Evolutionary conservation across 2,329 filamentous ascomycete species (phyloP).

Genomic region (Ophiostoma sp.): DNA sequence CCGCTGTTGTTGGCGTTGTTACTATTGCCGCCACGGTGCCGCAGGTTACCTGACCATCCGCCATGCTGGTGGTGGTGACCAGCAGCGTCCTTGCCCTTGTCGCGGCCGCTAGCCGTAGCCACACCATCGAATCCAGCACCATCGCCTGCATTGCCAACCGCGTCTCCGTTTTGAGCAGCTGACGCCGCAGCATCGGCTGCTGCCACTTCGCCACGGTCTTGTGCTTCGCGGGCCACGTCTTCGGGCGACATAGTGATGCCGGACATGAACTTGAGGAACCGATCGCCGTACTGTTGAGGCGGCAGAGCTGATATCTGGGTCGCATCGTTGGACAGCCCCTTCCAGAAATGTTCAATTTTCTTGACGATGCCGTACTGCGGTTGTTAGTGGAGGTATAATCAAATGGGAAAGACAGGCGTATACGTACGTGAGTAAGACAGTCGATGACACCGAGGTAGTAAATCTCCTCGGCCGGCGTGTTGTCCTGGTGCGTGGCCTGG

Average conservation of each 20-base stretch:
- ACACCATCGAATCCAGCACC: conserved; percentile 60
- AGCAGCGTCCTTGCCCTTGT: conserved; percentile 36
- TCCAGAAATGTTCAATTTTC: conserved; percentile 95
- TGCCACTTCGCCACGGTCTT: conserved; percentile 52
- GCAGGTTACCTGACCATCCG: conserved; percentile 32
- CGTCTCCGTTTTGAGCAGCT: conserved; percentile 34
- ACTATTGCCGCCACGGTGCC: conserved; percentile 31
- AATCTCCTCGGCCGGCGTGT: conserved; percentile 81
- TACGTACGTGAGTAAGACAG: conserved; percentile 89
- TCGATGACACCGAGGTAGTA: conserved; percentile 99
- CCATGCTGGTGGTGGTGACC: conserved; percentile 34
- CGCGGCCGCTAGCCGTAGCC: conserved; percentile 37
- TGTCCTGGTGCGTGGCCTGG: conserved; percentile 87
- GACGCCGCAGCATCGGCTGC: conserved; percentile 18
- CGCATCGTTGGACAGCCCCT: conserved; percentile 81
- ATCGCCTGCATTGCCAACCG: conserved; percentile 30
- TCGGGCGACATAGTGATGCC: conserved; percentile 88
- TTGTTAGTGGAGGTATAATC: conserved; percentile 27
- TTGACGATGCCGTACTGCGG: conserved; percentile 87
- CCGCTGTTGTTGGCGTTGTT: not conserved
- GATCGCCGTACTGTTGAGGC: conserved; percentile 86
- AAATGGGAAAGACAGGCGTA: not conserved
- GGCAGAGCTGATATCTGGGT: conserved; percentile 90
- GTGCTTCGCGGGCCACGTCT: conserved; percentile 63
- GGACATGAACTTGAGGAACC: conserved; percentile 90